These are phyloP conservation scores for Pulveroboletus sp. DNA, from an alignment of 768 basidiomycete species.

Conservation along the genomic window DNA sequence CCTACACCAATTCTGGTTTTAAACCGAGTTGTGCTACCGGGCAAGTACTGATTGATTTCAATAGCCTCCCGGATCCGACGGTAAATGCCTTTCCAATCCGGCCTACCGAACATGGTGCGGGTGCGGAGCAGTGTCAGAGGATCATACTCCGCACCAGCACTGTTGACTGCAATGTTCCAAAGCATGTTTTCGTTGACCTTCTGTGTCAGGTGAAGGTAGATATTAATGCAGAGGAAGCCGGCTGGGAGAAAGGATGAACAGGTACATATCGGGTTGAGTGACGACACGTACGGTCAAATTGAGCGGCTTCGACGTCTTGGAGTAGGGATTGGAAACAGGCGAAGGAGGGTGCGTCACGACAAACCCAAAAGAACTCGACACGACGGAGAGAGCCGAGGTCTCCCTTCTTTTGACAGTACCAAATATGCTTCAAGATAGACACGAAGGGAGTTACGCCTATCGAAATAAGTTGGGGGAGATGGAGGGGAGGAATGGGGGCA, in stretches of 20 bases:
- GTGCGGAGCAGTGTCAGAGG: slow-evolving; percentile 84
- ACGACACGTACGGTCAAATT: slow-evolving; percentile 71
- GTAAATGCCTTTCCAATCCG: slow-evolving; percentile 85
- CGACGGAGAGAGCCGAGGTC: slow-evolving; percentile 75
- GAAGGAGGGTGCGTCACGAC: slow-evolving; percentile 92
- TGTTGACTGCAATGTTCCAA: slow-evolving; percentile 88
- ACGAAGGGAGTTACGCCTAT: slow-evolving; percentile 90
- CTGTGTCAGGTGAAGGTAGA: slow-evolving; percentile 87
- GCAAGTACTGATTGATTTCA: slow-evolving; percentile 76
- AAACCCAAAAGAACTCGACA: slow-evolving; percentile 95
- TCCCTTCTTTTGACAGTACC: slow-evolving; percentile 84
- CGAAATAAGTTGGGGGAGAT: neutral
- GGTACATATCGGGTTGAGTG: neutral
- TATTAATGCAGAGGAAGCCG: slow-evolving; percentile 88
- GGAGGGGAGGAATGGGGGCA: slow-evolving; percentile 14
- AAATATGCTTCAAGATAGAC: slow-evolving; percentile 91
- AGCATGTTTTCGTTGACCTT: slow-evolving; percentile 83
- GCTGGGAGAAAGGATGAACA: slow-evolving; percentile 41
- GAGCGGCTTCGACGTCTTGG: slow-evolving; percentile 83
- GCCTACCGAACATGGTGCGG: slow-evolving; percentile 88
- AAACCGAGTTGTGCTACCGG: slow-evolving; percentile 71
- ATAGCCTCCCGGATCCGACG: slow-evolving; percentile 69
- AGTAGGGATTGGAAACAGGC: slow-evolving; percentile 94
- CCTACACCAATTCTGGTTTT: slow-evolving; percentile 81
- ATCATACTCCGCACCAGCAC: slow-evolving; percentile 80